Evolutionary conservation across 2,329 filamentous ascomycete genomes (phyloP), one percentile per base, ranked within the genome.

Genomic region (Curvularia sp.): DNA sequence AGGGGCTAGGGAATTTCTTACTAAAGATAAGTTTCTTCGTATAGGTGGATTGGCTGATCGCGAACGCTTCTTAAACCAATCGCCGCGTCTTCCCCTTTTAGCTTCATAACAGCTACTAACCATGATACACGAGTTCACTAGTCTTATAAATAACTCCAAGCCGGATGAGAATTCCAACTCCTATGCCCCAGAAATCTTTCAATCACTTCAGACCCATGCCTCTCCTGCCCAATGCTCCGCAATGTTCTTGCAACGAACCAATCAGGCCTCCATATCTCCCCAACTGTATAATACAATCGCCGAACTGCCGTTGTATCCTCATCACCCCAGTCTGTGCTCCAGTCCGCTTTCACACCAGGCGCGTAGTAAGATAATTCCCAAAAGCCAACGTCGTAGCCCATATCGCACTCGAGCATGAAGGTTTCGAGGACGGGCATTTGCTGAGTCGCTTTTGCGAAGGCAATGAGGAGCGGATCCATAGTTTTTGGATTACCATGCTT

Each of bases 401-500:
- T n/a, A 15, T 51, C 36, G 4, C n/a, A 23, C n/a, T 51, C 23
- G 1, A 58, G 36, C 27, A 28, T 21, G 27, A 58, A 58, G 19
- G 34, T n/a, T n/a, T 58, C 49, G 15, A 58, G 49, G 19, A 45
- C 46, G 5, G 52, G 59, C 64, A 65, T 65, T 2, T 45, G 15
- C 4, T 57, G 36, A 18, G 54, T 45, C 8, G 64, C 64, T 39
- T 62, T 67, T 28, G 62, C 60, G 48, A 67, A 65, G 30, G 51
- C 55, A 4, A 50, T 45, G 15, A 67, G 23, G 45, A 65, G 61
- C 10, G 56, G 62, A 12, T 48, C 34, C 15, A 67, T 43, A 5
- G 47, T 53, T 13, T 59, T 30, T 7, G 59, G 21, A 53, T 67
- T 48, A 6, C 53, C 60, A 34, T 50, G 28, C 3, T 60, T 23